Evolutionary conservation across 495 filamentous ascomycete genomes (phyloP).

Genomic region (Xeromyces bisporus): DNA sequence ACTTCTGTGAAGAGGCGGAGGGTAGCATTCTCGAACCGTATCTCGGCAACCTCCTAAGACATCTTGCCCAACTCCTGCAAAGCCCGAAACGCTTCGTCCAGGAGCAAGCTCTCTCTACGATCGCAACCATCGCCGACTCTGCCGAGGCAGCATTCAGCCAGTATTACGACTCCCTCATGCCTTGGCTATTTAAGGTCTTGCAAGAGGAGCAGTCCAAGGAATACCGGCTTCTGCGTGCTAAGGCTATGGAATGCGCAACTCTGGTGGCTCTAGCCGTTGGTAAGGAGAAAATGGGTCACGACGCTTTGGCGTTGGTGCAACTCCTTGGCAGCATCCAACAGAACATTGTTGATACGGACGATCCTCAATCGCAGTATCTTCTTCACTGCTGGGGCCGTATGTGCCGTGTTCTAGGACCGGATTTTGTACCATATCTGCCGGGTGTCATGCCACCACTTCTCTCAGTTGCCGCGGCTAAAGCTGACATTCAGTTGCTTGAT

Average conservation of each 20-base stretch:
- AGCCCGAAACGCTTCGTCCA: constrained; percentile 91
- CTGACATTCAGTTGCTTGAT: constrained; percentile 91
- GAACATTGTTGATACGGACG: constrained; percentile 77
- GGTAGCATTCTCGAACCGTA: constrained; percentile 86
- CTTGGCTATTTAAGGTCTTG: constrained; percentile 76
- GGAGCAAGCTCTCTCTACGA: constrained; percentile 94
- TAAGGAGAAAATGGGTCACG: constrained; percentile 72
- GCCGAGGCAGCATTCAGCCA: constrained; percentile 89
- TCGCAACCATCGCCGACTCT: constrained; percentile 96
- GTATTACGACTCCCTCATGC: constrained; percentile 94
- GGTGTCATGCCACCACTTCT: constrained; percentile 91
- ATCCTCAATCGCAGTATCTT: constrained; percentile 92
- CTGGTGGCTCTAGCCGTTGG: constrained; percentile 92
- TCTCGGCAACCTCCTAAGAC: constrained; percentile 67
- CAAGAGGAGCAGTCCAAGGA: constrained; percentile 83
- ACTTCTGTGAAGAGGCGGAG: constrained; percentile 98
- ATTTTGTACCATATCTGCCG: constrained; percentile 82
- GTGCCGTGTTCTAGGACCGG: constrained; percentile 80
- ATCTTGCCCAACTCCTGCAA: constrained; percentile 68
- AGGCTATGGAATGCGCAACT: constrained; percentile 99
- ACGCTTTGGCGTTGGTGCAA: constrained; percentile 73
- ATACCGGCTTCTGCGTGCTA: constrained; percentile 74
- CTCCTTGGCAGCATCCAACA: constrained; percentile 75
- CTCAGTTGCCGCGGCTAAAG: constrained; percentile 82
- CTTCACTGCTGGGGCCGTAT: constrained; percentile 99